A percentile compares a stretch with the other conserved stretches of the same genome.
Conservation (phyloP, 768 basidiomycete genomes). For the Termitomyces sp. region DNA sequence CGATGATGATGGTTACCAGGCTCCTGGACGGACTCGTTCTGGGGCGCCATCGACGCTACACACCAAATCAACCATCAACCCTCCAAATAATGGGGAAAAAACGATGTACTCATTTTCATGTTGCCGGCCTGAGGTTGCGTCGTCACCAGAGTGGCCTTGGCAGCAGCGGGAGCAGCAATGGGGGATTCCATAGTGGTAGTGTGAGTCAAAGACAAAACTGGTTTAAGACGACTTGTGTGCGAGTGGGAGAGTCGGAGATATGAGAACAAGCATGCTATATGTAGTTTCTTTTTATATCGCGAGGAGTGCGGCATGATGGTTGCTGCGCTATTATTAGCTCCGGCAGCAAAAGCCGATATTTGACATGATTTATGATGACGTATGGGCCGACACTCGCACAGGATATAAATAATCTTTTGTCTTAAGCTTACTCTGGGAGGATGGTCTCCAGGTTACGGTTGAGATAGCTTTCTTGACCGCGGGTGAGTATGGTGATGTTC, state of each 20-base stretch:
- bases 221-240: background rate
- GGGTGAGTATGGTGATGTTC: background rate
- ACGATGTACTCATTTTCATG: slow-evolving; percentile 58
- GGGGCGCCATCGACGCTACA: background rate
- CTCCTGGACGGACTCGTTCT: slow-evolving; percentile 4
- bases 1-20: slow-evolving; percentile 23
- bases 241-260: background rate
- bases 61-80: background rate
- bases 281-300: background rate
- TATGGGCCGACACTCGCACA: background rate
- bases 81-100: too few species aligned
- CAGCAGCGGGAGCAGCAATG: slow-evolving; percentile 12
- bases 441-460: too few species aligned
- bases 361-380: background rate
- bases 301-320: background rate
- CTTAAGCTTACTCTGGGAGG: too few species aligned
- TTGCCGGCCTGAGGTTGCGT: slow-evolving; percentile 55
- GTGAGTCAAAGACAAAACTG: background rate
- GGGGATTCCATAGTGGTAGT: slow-evolving; percentile 3
- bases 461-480: background rate
- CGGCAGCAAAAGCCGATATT: background rate
- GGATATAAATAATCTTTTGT: background rate
- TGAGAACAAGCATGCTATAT: background rate
- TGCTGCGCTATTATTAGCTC: background rate
- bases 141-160: slow-evolving; percentile 27